phyloP scores from a whole-genome alignment of 495 filamentous ascomycete genomes.

The Pyrenula massariospora region DNA sequence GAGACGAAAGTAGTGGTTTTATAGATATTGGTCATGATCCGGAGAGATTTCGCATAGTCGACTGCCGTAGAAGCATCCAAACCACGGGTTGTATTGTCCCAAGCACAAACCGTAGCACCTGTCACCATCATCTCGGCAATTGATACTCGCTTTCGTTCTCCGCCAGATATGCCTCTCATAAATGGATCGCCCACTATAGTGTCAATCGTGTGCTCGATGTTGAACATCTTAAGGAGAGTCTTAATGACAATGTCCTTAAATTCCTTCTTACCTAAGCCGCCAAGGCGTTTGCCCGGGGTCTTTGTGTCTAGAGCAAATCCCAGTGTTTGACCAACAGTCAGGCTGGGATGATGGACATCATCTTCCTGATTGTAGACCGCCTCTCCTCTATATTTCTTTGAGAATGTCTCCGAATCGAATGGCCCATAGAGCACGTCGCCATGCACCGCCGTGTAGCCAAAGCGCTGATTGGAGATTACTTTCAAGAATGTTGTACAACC shows the following conservation, averaged over 20 bases:
- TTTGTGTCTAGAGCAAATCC: constrained; percentile 76
- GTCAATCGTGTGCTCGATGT: constrained; percentile 70
- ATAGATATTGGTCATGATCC: constrained; percentile 69
- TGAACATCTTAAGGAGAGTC: constrained; percentile 74
- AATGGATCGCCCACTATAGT: constrained; percentile 75
- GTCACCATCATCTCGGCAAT: constrained; percentile 54
- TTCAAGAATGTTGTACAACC: constrained; percentile 87
- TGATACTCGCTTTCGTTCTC: constrained; percentile 58
- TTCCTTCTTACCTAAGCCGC: constrained; percentile 49
- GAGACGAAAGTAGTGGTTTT: constrained; percentile 70
- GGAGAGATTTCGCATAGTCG: constrained; percentile 57
- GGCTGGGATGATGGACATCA: constrained; percentile 67
- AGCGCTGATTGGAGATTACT: constrained; percentile 68
- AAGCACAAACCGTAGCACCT: constrained; percentile 58
- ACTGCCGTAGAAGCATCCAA: constrained; percentile 76
- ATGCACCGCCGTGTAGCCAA: constrained; percentile 63
- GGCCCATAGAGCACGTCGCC: constrained; percentile 75
- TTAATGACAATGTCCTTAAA: constrained; percentile 62
- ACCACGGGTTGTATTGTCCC: constrained; percentile 80
- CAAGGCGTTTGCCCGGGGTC: constrained; percentile 59
- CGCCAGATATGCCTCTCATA: constrained; percentile 75
- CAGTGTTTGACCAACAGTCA: constrained; percentile 76
- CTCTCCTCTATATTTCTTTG: constrained; percentile 64
- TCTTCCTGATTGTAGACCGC: constrained; percentile 81
- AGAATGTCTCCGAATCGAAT: constrained; percentile 46